Evolutionary conservation across 306 rosid species (phyloP).

Genomic region (Trifolium repens): DNA sequence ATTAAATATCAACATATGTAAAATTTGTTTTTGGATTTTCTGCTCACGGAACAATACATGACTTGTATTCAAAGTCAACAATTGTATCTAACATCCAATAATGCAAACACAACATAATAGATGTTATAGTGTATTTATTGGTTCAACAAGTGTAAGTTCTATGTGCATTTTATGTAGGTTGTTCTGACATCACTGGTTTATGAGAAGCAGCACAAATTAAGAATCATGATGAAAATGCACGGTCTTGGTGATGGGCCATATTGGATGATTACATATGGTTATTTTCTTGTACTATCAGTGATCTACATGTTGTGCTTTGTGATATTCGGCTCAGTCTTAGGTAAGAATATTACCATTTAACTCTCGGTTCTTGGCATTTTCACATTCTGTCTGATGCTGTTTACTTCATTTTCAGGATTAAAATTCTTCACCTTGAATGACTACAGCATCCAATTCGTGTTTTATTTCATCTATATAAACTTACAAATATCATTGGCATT

Average conservation of each 20-base stretch:
- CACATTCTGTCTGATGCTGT: slow-evolving; percentile 39
- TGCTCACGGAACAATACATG: not conserved
- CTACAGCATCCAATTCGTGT: slow-evolving; percentile 81
- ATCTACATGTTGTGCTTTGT: slow-evolving; percentile 73
- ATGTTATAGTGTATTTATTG: slow-evolving; percentile 18
- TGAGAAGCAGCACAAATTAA: slow-evolving; percentile 78
- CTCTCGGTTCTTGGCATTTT: slow-evolving; percentile 31
- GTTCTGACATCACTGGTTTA: slow-evolving; percentile 72
- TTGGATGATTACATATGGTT: slow-evolving; percentile 81
- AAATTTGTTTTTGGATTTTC: slow-evolving; percentile 23
- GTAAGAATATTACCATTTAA: slow-evolving; percentile 52
- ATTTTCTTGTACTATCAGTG: slow-evolving; percentile 63
- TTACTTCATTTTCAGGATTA: slow-evolving; percentile 64
- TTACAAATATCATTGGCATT: slow-evolving; percentile 79
- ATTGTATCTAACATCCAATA: slow-evolving; percentile 33
- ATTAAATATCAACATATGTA: not conserved
- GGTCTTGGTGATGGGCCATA: slow-evolving; percentile 94
- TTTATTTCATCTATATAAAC: slow-evolving; percentile 79
- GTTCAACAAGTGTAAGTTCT: slow-evolving; percentile 19
- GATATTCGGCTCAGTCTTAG: slow-evolving; percentile 71
- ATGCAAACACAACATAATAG: slow-evolving; percentile 23
- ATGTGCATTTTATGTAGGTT: slow-evolving; percentile 56
- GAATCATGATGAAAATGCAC: slow-evolving; percentile 99
- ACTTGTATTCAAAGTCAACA: slow-evolving; percentile 30
- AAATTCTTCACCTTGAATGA: slow-evolving; percentile 76